Evolutionary conservation across 306 rosid genomes (phyloP), one percentile per base, ranked within the genome.

Genomic region (Corylus avellana): DNA sequence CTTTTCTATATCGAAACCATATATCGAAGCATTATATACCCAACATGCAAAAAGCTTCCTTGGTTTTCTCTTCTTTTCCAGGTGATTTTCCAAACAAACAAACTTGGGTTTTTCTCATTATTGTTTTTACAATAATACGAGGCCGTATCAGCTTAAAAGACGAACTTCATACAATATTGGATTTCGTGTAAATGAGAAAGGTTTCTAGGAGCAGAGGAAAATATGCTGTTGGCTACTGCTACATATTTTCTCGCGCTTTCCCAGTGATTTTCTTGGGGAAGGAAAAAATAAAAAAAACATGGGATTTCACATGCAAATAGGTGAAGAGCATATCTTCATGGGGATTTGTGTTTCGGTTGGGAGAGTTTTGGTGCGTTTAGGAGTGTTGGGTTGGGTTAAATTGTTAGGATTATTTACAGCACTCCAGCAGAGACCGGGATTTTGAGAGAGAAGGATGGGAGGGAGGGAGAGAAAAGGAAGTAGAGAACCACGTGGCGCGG

Each of bases 401-500:
- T 32, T 4, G 55, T 16, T 50, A 14, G 12, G 16, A 14, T 7
- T 3, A 27, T 32, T 32, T 32, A 55, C 37, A 20, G 25, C 25
- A 22, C 25, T 22, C 25, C 25, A 22, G 46, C 29, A 69, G 67
- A 72, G 7, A 14, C 17, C 46, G 46, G 46, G 8, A 42, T 42
- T 6, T 42, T 42, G 54, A 39, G 18, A 14, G 72, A 72, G 84
- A 74, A 72, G 76, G 83, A 54, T 5, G 25, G 59, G 12, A 18
- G 14, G 35, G 35, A 32, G 35, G 35, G 35, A 32, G 35, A 2
- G 35, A 32, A 3, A 32, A 3, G 35, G 35, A 32, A 32, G 35
- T 3, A 32, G 79, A 82, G 55, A 76, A 59, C 67, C 48, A 73
- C 67, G 50, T 88, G 90, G 90, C 84, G 51, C 32, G 69, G 63